Evolutionary conservation across 768 basidiomycete genomes (phyloP), one percentile per base, ranked within the genome.

Genomic region (Boletus tylopilopsis): DNA sequence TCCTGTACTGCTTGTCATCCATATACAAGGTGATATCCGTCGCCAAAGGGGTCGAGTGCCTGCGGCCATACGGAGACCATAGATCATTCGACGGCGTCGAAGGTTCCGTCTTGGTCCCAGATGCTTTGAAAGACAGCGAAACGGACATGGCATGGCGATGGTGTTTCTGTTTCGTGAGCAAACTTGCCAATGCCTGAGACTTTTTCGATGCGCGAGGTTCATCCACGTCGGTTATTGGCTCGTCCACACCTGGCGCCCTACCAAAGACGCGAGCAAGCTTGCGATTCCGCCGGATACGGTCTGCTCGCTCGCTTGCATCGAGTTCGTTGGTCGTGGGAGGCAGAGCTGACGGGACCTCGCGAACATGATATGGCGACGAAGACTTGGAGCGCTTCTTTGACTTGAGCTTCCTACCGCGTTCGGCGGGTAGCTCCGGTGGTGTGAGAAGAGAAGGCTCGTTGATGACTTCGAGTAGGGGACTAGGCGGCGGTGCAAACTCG

Each of bases 181-280:
- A 55, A 22, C 59, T 50, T n/a, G 59, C 51, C 29, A 70, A 46
- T 23, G 66, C 42, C 19, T 61, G 59, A 24, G 53, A 47, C 32
- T 55, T 69, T 25, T 55, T 69, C 7, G 42, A 45, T 21, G 18
- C 4, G 10, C 59, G 58, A 6, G 40, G 42, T 63, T 68, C 59
- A 61, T 74, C 54, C 4, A 18, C 5, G 12, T 66, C 49, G 55
- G 66, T 24, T 1, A 36, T 12, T 1, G 65, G 54, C 6, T 65
- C 68, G 10, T 77, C 77, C 5, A 73, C 69, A 6, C 71, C 75
- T 4, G 85, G 87, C 4, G 75, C 80, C 65, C 81, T 76, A 35
- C 90, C 90, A 47, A 92, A 84, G n/a, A 92, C 70, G 54, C 84
- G 83, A n/a, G 85, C 75, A 41, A 92, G 77, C 66, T 93, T 93